A percentile compares a stretch with the other conserved stretches of the same genome.
Conservation (phyloP, 768 basidiomycete species). For the Tricholoma furcatifolium region DNA sequence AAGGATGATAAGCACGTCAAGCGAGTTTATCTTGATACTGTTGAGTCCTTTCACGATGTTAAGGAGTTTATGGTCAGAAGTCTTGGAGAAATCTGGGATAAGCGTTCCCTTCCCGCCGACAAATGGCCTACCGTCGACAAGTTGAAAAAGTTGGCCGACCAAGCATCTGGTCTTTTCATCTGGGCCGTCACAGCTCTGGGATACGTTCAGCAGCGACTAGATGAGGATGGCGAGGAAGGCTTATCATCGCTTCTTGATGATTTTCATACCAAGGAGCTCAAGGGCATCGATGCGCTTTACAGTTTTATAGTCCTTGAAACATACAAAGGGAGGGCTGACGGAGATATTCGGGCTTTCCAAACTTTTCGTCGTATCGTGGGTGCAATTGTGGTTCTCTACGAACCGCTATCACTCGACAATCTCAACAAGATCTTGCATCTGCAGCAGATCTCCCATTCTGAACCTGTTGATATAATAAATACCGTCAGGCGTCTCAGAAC, state of each 20-base stretch:
- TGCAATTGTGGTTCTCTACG: constrained; percentile 9
- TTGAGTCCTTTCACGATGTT: constrained; percentile 9
- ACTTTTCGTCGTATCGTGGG: constrained; percentile 17
- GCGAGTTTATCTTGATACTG: constrained; percentile 12
- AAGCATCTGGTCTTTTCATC: constrained; percentile 2
- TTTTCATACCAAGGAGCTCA: neutral
- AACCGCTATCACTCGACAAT: constrained; percentile 11
- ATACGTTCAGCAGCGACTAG: neutral
- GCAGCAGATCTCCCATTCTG: neutral
- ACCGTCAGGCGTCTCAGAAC: constrained; percentile 18
- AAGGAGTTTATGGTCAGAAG: constrained; percentile 7
- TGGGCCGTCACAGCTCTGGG: constrained; percentile 1
- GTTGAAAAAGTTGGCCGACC: neutral
- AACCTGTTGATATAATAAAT: constrained; percentile 9
- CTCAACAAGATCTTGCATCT: constrained; percentile 11
- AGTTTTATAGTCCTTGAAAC: neutral
- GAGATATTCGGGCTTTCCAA: constrained; percentile 12
- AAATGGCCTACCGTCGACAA: neutral
- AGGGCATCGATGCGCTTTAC: constrained; percentile 2
- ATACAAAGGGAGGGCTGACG: neutral
- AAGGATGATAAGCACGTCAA: constrained; percentile 4
- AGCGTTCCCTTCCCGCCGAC: neutral
- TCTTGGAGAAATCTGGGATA: neutral
- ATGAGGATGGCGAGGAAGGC: neutral
- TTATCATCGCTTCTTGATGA: neutral